A percentile compares a stretch with the other conserved stretches of the same genome.
Evolutionary conservation across 2,329 filamentous ascomycete genomes (phyloP).

Genomic region (Elsinoe australis): DNA sequence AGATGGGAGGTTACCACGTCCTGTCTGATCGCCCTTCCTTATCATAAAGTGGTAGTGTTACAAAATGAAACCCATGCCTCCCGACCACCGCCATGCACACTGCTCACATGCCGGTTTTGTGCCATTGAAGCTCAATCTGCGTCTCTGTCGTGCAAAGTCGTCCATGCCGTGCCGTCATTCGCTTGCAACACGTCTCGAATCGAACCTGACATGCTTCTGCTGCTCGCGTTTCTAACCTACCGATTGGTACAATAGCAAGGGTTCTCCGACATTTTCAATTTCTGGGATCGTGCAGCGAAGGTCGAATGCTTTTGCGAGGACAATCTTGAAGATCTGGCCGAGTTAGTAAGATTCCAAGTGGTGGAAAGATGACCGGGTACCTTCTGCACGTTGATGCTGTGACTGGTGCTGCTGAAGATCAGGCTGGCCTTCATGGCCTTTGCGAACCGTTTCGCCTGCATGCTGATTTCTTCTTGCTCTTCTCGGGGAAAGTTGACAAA

Average conservation of each 20-base stretch:
- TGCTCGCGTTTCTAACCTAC: conserved; percentile 27
- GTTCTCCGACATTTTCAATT: conserved; percentile 96
- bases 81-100: conserved; percentile 12
- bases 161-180: conserved; percentile 4
- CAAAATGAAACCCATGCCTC: conserved; percentile 11
- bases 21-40: background rate
- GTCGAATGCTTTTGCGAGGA: conserved; percentile 96
- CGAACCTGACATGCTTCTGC: background rate
- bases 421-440: conserved; percentile 97
- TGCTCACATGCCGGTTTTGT: conserved; percentile 8
- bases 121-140: conserved; percentile 10
- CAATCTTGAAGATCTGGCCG: conserved; percentile 94
- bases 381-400: conserved; percentile 99
- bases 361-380: conserved; percentile 40
- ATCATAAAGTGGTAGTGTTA: conserved; percentile 7
- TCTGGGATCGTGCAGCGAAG: conserved; percentile 98
- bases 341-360: background rate
- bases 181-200: background rate
- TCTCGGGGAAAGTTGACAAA: conserved; percentile 98
- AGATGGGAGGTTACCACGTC: background rate
- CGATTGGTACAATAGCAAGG: conserved; percentile 71
- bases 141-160: conserved; percentile 16
- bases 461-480: conserved; percentile 97
- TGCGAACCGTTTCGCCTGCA: conserved; percentile 92
- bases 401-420: conserved; percentile 97